Evolutionary conservation across 192 early-diverging fungal species (phyloP).

Genomic region (Backusella luteola): DNA sequence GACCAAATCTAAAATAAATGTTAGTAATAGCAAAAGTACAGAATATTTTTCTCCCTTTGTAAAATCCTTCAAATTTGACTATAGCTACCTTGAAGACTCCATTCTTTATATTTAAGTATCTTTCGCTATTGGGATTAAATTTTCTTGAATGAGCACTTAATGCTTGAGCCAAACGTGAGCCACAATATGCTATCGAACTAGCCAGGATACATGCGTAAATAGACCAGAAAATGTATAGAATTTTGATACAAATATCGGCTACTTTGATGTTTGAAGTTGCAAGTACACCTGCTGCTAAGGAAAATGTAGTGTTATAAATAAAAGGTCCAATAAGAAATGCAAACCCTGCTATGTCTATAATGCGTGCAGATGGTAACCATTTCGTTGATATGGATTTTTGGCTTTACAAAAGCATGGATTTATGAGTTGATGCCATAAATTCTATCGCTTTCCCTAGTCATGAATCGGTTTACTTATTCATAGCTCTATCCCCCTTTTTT

Average conservation of each 20-base stretch:
- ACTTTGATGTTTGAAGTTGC: constrained; percentile 3
- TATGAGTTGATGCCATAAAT: no score
- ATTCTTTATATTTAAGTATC: constrained; percentile 13
- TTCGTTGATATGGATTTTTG: constrained; percentile 17
- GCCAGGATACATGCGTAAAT: constrained; percentile 1
- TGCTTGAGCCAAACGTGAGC: constrained; percentile 11
- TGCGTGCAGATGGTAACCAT: constrained; percentile 25
- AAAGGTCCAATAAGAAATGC: constrained; percentile 17
- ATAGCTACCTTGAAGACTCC: constrained; percentile 22
- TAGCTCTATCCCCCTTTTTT: no score
- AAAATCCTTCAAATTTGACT: no score
- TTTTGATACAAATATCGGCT: constrained; percentile 12
- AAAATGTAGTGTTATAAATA: constrained; percentile 13
- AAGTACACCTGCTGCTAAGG: constrained; percentile 18
- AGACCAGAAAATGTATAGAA: constrained; percentile 33
- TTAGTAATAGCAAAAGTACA: no score
- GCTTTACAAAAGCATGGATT: neutral
- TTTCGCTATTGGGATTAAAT: constrained; percentile 16
- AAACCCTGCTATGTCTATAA: constrained; percentile 25
- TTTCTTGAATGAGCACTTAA: constrained; percentile 12
- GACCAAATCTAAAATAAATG: constrained; percentile 11
- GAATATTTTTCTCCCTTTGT: no score
- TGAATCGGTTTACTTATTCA: no score
- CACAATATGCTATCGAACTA: constrained; percentile 13
- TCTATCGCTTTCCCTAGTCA: no score